Conservation (phyloP, 768 basidiomycete species). For the Suillus bovinus region DNA sequence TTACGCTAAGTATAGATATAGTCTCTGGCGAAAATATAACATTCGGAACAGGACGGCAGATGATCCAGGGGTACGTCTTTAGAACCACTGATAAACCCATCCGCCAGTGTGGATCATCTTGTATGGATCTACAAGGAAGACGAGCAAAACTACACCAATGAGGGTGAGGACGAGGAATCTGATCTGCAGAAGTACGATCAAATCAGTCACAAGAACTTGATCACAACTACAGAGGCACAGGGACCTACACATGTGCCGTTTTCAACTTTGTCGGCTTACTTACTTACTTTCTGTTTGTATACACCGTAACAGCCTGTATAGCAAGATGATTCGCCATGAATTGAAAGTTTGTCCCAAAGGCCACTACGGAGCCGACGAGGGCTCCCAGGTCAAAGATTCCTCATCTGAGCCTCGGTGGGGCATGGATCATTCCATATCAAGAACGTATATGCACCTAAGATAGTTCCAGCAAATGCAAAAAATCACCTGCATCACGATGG, state of each 20-base stretch:
- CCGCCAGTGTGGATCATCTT: constrained; percentile 73
- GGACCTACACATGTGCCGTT: constrained; percentile 78
- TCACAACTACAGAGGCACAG: constrained; percentile 26
- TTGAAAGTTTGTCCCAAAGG: constrained; percentile 69
- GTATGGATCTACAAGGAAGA: constrained; percentile 65
- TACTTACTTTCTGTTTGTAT: constrained; percentile 12
- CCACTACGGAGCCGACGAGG: constrained; percentile 75
- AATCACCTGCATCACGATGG: constrained; percentile 56
- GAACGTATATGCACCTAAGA: constrained; percentile 73
- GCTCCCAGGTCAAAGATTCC: constrained; percentile 79
- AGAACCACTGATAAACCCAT: constrained; percentile 62
- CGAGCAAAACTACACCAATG: constrained; percentile 60
- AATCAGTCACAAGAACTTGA: constrained; percentile 51
- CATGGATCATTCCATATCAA: constrained; percentile 87
- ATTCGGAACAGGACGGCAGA: constrained; percentile 67
- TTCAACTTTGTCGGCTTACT: constrained; percentile 49
- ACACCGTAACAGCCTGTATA: constrained; percentile 25
- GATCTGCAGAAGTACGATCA: constrained; percentile 46
- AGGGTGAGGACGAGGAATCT: constrained; percentile 67
- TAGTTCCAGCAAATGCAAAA: constrained; percentile 69
- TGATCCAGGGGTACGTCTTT: constrained; percentile 61
- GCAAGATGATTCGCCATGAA: constrained; percentile 45
- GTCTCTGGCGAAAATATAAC: constrained; percentile 64
- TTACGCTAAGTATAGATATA: constrained; percentile 80
- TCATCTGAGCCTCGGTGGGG: constrained; percentile 81